Percentiles rank a stretch among this genome's conserved stretches.
These are phyloP conservation scores for Linum usitatissimum DNA, from an alignment of 345 rosid species.

Conservation along the genomic window DNA sequence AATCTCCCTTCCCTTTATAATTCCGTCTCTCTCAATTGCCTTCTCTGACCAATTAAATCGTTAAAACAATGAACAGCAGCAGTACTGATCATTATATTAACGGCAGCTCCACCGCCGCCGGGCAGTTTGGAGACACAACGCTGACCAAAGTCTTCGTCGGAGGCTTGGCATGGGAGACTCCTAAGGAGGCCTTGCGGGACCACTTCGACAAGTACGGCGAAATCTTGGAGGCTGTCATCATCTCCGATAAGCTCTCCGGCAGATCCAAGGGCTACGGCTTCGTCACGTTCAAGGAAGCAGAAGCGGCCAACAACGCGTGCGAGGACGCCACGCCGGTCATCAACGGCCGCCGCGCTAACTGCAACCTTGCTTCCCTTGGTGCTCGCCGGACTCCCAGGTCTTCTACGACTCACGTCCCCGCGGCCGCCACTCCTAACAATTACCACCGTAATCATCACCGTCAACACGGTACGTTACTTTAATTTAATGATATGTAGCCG, in stretches of 20 bases:
- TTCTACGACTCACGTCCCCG: not conserved
- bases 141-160: conserved; percentile 95
- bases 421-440: not conserved
- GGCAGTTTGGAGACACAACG: conserved; percentile 80
- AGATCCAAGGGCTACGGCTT: conserved; percentile 99
- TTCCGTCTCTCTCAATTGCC: not conserved
- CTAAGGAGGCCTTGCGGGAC: conserved; percentile 66
- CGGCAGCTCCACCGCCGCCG: conserved; percentile 4
- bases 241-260: conserved; percentile 78
- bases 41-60: not conserved
- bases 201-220: conserved; percentile 90
- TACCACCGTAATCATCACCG: not conserved
- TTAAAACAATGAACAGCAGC: too few relatives aligned
- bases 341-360: conserved; percentile 91
- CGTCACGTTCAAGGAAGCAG: conserved; percentile 91
- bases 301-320: conserved; percentile 76
- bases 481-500: too few relatives aligned
- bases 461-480: conserved; percentile 38
- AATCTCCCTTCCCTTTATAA: not conserved
- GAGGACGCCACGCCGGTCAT: conserved; percentile 75
- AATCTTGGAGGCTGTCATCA: conserved; percentile 89
- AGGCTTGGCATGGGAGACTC: conserved; percentile 95
- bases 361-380: conserved; percentile 90
- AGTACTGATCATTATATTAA: too few relatives aligned
- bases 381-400: conserved; percentile 44